Evolutionary conservation across 257 asterid genomes (phyloP).

Genomic region (Nicotiana paniculata): DNA sequence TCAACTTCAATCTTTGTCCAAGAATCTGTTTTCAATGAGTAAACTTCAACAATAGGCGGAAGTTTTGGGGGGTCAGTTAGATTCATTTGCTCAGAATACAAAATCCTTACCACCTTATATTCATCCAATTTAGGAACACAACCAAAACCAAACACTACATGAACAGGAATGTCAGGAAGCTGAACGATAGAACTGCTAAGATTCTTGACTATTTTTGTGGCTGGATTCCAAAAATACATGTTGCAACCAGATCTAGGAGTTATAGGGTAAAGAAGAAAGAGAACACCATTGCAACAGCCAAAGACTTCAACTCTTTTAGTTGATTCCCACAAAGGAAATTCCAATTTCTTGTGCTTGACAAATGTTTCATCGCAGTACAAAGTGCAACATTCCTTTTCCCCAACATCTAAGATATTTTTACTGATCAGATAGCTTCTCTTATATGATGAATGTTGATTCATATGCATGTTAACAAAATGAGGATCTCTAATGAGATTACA

Average conservation of each 20-base stretch:
- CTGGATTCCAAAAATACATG: background rate
- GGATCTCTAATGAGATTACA: background rate
- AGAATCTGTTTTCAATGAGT: background rate
- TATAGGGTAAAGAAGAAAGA: background rate
- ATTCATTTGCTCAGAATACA: background rate
- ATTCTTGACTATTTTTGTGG: background rate
- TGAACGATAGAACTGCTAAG: background rate
- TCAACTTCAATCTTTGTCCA: background rate
- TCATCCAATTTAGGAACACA: background rate
- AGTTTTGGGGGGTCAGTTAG: background rate
- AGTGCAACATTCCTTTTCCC: background rate
- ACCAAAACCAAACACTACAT: background rate
- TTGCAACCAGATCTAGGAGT: background rate
- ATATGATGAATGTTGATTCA: background rate
- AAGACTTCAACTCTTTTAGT: background rate
- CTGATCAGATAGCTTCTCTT: background rate
- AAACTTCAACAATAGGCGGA: conserved; percentile 1
- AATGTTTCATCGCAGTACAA: conserved; percentile 4
- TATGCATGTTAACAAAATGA: background rate
- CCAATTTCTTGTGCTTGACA: background rate
- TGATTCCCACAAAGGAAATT: background rate
- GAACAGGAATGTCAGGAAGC: background rate
- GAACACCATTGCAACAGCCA: conserved; percentile 7
- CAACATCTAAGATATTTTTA: background rate
- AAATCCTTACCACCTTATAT: background rate